Base-by-base conservation (phyloP, 805 yeast species). In the Alloascoidea africana region DNA sequence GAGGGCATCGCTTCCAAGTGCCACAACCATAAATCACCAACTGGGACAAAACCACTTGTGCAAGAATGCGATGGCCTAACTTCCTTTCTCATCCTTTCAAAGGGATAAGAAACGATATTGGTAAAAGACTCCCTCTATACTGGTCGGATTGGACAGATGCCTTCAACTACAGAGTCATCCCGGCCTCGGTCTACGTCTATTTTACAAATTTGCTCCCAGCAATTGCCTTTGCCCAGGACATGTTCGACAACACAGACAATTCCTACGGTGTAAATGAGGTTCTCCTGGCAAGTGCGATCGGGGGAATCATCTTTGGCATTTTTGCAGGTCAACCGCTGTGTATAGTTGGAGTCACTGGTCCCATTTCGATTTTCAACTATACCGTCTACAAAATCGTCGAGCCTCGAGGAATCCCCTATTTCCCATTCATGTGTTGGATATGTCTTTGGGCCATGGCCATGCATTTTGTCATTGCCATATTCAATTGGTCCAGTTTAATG, bases 331-430 rank as follows among this genome's bases (percentile, higher is more conserved):
- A 87, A 48, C 98, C 98, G 0, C 57, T 91, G 17, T 83, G 95
- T 49, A 82, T 89, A 17, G 97, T 91, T 5, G 98, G 98, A 3
- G 96, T 89, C 3, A 91, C 97, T 0, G 98, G 97, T 0, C 98
- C 98, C 0, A 78, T 91, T 13, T 62, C 94, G 2, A 87, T 89
- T 42, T 89, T 91, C 66, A 83, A 83, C 50, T 86, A 85, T 49
- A 91, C 97, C 0, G 87, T 91, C 1, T 83, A 77, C 51, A 79
- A 78, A 42, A 65, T 83, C 36, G 66, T 83, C 27, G 58, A 52
- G 16, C 76, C 82, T 0, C 52, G 66, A 41, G 62, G 51, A 17
- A 62, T 49, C 42, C 66, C 54, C 5, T 86, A 70, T 53, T 86
- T 89, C 58, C 85, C 87, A 14, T 89, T 89, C 54, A 87, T 91